Percentiles rank a stretch among this genome's conserved stretches.
Conservation (phyloP, 2,329 filamentous ascomycete species). For the Neoscytalidium dimidiatum region DNA sequence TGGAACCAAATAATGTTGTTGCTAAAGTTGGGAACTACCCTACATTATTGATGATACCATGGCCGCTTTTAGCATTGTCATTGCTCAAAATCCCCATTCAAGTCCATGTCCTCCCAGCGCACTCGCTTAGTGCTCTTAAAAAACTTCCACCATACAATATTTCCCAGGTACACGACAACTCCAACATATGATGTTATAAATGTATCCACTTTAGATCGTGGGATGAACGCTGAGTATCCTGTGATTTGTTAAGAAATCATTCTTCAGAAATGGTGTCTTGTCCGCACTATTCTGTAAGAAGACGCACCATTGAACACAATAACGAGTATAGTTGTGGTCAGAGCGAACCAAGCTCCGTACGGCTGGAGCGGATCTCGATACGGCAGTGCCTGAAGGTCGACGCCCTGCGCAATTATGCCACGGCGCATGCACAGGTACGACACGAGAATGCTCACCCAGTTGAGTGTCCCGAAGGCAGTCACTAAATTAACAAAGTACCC, state of each 20-base stretch:
- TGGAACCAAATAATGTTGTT: too few relatives aligned
- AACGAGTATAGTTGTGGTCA: conserved; percentile 39
- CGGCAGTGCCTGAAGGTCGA: conserved; percentile 37
- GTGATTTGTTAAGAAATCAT: conserved; percentile 32
- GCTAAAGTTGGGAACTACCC: too few relatives aligned
- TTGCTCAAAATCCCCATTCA: too few relatives aligned
- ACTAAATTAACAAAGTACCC: conserved; percentile 42
- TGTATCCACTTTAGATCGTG: conserved; percentile 31
- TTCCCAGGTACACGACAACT: conserved; percentile 36
- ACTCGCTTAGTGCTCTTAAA: neutral
- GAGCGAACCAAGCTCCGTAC: conserved; percentile 37
- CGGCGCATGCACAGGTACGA: conserved; percentile 40
- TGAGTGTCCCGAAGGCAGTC: conserved; percentile 41
- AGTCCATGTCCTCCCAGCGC: too few relatives aligned
- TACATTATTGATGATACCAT: too few relatives aligned
- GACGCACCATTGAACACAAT: conserved; percentile 22
- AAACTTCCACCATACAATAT: neutral
- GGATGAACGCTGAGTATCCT: conserved; percentile 43
- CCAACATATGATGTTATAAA: conserved; percentile 43
- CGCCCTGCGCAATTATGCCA: conserved; percentile 39
- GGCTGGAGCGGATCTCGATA: conserved; percentile 39
- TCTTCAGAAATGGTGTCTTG: too few relatives aligned
- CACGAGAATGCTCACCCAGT: conserved; percentile 39
- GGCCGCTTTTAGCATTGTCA: too few relatives aligned
- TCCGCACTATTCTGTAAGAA: neutral